These are phyloP conservation scores for Floccularia luteovirens DNA, from an alignment of 768 basidiomycete species.

Conservation along the genomic window DNA sequence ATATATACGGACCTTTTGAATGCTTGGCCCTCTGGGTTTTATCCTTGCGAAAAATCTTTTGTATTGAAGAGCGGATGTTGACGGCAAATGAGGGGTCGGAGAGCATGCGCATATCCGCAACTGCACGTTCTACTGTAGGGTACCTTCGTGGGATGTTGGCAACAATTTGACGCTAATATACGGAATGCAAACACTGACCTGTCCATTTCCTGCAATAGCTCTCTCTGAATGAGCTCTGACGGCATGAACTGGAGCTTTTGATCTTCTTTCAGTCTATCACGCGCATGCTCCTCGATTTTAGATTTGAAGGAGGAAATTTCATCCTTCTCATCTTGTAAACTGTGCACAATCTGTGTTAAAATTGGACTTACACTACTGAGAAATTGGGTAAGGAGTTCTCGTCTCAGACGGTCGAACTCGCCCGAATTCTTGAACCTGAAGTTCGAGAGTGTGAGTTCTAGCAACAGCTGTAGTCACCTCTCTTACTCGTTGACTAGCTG, in stretches of 20 bases:
- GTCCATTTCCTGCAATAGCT: constrained; percentile 68
- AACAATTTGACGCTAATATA: background rate
- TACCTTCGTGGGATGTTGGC: constrained; percentile 25
- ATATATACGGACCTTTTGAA: constrained; percentile 3
- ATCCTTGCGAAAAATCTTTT: constrained; percentile 37
- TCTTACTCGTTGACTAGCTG: constrained; percentile 61
- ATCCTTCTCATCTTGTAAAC: constrained; percentile 26
- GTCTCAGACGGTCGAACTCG: constrained; percentile 67
- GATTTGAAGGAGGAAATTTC: constrained; percentile 43
- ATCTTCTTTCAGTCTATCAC: constrained; percentile 46
- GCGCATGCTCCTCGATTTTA: constrained; percentile 56
- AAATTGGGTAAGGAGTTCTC: constrained; percentile 56
- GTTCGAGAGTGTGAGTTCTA: background rate
- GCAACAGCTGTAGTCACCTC: background rate
- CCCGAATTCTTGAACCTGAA: constrained; percentile 73
- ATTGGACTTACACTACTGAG: constrained; percentile 46
- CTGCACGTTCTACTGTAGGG: constrained; percentile 59
- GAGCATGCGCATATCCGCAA: constrained; percentile 38
- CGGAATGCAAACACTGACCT: constrained; percentile 30
- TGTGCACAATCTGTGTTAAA: constrained; percentile 3
- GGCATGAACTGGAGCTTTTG: constrained; percentile 43
- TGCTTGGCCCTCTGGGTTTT: constrained; percentile 13
- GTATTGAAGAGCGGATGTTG: constrained; percentile 31
- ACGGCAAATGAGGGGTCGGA: constrained; percentile 39
- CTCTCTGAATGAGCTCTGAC: constrained; percentile 46